Evolutionary conservation across 2,329 filamentous ascomycete genomes (phyloP), one percentile per base, ranked within the genome.

Genomic region (Penicillium occitanis): DNA sequence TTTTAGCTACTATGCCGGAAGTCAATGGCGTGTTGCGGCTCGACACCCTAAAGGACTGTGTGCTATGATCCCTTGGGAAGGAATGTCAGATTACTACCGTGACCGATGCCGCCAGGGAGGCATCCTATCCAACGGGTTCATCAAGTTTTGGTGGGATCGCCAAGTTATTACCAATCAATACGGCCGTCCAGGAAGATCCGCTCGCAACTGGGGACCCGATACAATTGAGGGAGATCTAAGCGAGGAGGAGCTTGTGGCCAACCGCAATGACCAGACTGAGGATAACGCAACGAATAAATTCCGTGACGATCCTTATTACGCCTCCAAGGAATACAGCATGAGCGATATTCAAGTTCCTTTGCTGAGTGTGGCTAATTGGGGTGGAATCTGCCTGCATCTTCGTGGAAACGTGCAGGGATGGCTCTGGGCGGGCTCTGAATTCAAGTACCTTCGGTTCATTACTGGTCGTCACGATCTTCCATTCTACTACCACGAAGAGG

Each of bases 371-470:
- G 89, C 84, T 0, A 91, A 91, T 73, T 91, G 88, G 88, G 89
- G 88, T 11, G 88, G 88, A 1, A 91, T 91, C 58, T 75, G 88
- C 3, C 81, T 91, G 1, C 89, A 91, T 70, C 81, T 91, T 5
- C 82, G 89, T 7, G 89, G 89, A 1, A 91, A 91, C 69, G 82
- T 91, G 7, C 83, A 89, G 70, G 89, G 89, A 0, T 91, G 85
- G 65, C 78, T 79, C 1, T 82, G 87, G 58, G 88, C 89, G 0
- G 87, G 88, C 0, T 91, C 88, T 0, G 81, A 87, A 66, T 79
- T 87, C 68, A 91, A 91, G 74, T 92, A 89, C 69, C 80, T 91
- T 0, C 84, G 89, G 6, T 87, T 91, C 73, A 89, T 91, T 71
- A 88, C 85, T 0, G 89, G 90, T 1, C 83, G 90, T 0, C 89